Conservation (phyloP, 2,329 filamentous ascomycete genomes). For the Apiospora pterosperma region DNA sequence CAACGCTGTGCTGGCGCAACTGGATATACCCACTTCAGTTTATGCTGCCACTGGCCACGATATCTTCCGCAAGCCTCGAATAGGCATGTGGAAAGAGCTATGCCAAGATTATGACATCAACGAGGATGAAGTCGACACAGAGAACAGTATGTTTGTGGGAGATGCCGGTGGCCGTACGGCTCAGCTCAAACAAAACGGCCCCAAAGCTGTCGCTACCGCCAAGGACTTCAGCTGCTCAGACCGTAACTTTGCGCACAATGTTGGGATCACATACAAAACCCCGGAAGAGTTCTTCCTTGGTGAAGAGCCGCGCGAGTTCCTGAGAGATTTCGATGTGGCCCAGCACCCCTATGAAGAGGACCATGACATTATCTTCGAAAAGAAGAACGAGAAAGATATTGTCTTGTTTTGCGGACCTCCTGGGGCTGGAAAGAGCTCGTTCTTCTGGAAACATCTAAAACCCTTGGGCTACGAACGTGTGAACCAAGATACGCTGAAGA, state of each 20-base stretch:
- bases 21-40: conserved; percentile 73
- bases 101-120: conserved; percentile 58
- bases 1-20: conserved; percentile 61
- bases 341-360: conserved; percentile 44
- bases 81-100: conserved; percentile 78
- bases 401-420: conserved; percentile 87
- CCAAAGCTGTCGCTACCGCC: conserved; percentile 19
- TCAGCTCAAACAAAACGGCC: conserved; percentile 41
- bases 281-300: conserved; percentile 90
- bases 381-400: conserved; percentile 66
- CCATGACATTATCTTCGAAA: conserved; percentile 45
- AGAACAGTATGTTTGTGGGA: conserved; percentile 79
- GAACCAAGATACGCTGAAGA: conserved; percentile 88
- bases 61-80: conserved; percentile 79
- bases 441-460: conserved; percentile 75
- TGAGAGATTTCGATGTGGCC: conserved; percentile 67
- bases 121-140: conserved; percentile 60
- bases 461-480: conserved; percentile 78
- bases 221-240: conserved; percentile 67
- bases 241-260: conserved; percentile 80
- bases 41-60: conserved; percentile 87
- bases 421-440: conserved; percentile 87
- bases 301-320: conserved; percentile 62
- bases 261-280: conserved; percentile 76
- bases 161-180: conserved; percentile 70